Conservation (phyloP, 2,329 filamentous ascomycete genomes). For the Aspergillus terreus region DNA sequence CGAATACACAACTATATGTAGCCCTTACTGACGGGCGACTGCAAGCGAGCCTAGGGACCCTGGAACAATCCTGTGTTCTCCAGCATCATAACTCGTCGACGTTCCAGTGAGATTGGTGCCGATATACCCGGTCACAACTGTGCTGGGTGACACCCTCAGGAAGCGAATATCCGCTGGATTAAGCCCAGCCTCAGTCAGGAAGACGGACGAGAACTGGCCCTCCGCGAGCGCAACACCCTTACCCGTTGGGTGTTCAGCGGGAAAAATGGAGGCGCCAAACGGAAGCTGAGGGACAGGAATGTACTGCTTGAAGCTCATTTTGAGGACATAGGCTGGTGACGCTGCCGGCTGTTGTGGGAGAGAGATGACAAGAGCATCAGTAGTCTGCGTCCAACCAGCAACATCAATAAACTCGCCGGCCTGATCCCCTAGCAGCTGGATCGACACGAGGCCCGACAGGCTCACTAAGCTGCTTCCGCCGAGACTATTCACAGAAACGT, state of each 20-base stretch:
- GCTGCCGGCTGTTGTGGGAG: background rate
- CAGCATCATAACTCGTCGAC: background rate
- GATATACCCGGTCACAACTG: background rate
- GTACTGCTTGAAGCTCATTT: background rate
- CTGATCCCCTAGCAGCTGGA: background rate
- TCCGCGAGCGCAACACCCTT: background rate
- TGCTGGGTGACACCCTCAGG: background rate
- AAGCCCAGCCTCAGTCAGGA: background rate
- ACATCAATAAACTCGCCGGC: background rate
- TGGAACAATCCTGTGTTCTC: background rate
- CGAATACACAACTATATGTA: background rate
- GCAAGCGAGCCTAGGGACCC: background rate
- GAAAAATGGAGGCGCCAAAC: background rate
- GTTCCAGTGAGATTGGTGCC: background rate
- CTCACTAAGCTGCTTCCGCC: background rate
- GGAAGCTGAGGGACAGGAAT: background rate
- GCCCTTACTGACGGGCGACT: background rate
- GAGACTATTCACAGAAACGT: background rate
- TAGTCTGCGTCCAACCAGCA: background rate
- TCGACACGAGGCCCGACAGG: background rate
- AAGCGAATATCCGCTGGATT: background rate
- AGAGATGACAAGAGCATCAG: background rate
- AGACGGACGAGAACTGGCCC: background rate
- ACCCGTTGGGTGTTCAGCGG: background rate
- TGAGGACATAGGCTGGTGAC: background rate